Evolutionary conservation across 352 stramenopile genomes (phyloP).

Genomic region (Thalassiosira hispida): DNA sequence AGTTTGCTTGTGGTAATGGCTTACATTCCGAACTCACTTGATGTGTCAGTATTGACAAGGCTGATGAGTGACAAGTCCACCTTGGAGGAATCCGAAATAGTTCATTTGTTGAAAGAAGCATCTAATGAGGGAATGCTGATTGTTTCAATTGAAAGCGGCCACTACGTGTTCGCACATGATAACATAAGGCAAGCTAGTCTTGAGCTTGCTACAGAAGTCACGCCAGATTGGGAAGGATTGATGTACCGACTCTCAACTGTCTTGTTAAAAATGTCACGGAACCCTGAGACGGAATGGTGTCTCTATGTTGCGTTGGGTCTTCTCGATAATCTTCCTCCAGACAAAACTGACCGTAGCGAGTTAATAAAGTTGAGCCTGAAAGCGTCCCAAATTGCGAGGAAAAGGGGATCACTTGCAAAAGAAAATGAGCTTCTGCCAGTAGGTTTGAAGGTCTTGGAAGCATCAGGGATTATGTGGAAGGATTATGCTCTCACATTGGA

Average conservation of each 20-base stretch:
- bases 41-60: background rate
- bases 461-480: constrained; percentile 7
- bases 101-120: constrained; percentile 1
- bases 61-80: background rate
- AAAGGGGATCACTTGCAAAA: constrained; percentile 15
- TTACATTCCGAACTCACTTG: background rate
- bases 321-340: constrained; percentile 14
- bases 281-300: constrained; percentile 17
- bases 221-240: background rate
- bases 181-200: background rate
- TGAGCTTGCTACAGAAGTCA: background rate
- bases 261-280: background rate
- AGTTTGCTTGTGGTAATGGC: constrained; percentile 5
- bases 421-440: constrained; percentile 25
- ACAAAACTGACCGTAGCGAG: constrained; percentile 7
- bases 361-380: constrained; percentile 22
- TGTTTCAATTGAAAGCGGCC: background rate
- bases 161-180: constrained; percentile 6
- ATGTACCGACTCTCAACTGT: constrained; percentile 17
- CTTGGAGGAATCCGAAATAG: constrained; percentile 1
- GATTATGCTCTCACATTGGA: constrained; percentile 7
- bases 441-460: constrained; percentile 4
- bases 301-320: constrained; percentile 30
- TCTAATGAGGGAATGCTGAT: constrained; percentile 1
- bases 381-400: constrained; percentile 18